Percentiles rank a stretch among this genome's conserved stretches.
Conservation (phyloP, 2,329 filamentous ascomycete species). For the Mollisia scopiformis region DNA sequence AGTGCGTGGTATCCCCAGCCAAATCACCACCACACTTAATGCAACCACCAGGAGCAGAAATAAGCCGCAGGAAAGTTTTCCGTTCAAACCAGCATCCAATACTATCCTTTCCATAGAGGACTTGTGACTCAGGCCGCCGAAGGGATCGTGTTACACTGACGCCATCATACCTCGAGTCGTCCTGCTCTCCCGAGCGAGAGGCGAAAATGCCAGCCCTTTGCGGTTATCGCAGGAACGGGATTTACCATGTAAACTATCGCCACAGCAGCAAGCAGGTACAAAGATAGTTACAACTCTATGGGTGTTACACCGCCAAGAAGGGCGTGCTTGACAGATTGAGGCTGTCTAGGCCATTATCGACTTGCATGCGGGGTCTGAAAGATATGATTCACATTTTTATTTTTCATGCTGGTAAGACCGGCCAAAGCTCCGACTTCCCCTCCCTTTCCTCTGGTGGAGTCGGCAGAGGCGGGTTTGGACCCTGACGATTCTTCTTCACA, state of each 20-base stretch:
- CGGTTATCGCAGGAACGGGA: not conserved
- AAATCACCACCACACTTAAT: too few species aligned
- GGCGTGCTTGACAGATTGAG: not conserved
- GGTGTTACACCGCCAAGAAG: not conserved
- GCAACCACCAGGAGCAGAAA: not conserved
- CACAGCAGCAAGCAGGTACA: not conserved
- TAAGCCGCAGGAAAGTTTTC: not conserved
- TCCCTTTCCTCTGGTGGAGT: not conserved
- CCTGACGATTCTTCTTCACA: not conserved
- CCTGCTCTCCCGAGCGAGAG: not conserved
- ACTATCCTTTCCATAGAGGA: not conserved
- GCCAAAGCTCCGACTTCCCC: not conserved
- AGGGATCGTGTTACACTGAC: constrained; percentile 17
- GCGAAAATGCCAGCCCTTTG: not conserved
- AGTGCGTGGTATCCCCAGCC: too few species aligned
- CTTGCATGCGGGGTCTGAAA: not conserved
- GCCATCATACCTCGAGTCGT: constrained; percentile 14
- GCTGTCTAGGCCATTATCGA: not conserved
- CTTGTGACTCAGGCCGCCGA: constrained; percentile 14
- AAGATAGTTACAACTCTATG: not conserved
- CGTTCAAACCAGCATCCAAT: not conserved
- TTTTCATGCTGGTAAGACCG: not conserved
- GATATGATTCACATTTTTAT: not conserved
- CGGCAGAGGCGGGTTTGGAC: not conserved
- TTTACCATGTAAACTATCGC: not conserved